Conservation (phyloP, 139 green algal genomes). For the Picocystis salinarum region DNA sequence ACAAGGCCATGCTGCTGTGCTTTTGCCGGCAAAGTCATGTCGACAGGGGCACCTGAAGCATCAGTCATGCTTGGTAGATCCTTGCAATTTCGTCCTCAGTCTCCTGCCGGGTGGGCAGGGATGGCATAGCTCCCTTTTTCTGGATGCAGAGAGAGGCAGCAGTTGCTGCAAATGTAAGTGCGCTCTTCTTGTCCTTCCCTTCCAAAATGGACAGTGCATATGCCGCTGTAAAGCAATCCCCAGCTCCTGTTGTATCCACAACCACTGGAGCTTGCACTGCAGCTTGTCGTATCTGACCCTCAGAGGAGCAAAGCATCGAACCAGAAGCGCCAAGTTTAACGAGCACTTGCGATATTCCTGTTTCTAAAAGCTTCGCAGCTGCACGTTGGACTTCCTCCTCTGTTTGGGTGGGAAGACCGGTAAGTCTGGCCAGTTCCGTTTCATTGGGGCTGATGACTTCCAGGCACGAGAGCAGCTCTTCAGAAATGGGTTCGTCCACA, state of each 20-base stretch:
- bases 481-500: constrained; percentile 17
- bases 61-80: too few species aligned
- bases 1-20: too few species aligned
- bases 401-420: constrained; percentile 28
- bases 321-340: constrained; percentile 68
- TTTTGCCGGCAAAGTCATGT: too few species aligned
- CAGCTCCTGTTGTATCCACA: constrained; percentile 72
- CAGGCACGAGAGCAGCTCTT: constrained; percentile 25
- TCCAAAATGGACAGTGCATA: constrained; percentile 57
- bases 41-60: too few species aligned
- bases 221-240: constrained; percentile 81
- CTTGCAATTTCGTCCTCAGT: too few species aligned
- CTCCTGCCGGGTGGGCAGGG: constrained; percentile 25
- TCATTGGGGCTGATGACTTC: constrained; percentile 70
- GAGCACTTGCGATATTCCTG: constrained; percentile 42
- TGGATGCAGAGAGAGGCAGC: too few species aligned
- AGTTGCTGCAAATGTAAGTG: too few species aligned
- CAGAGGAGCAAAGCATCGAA: constrained; percentile 38
- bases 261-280: constrained; percentile 23
- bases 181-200: too few species aligned
- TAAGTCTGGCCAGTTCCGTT: constrained; percentile 49
- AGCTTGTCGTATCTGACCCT: constrained; percentile 15
- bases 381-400: constrained; percentile 26
- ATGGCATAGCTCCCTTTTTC: constrained; percentile 28
- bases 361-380: constrained; percentile 25